Evolutionary conservation across 148 eudicot species (phyloP).

Genomic region (Cornus kousa): DNA sequence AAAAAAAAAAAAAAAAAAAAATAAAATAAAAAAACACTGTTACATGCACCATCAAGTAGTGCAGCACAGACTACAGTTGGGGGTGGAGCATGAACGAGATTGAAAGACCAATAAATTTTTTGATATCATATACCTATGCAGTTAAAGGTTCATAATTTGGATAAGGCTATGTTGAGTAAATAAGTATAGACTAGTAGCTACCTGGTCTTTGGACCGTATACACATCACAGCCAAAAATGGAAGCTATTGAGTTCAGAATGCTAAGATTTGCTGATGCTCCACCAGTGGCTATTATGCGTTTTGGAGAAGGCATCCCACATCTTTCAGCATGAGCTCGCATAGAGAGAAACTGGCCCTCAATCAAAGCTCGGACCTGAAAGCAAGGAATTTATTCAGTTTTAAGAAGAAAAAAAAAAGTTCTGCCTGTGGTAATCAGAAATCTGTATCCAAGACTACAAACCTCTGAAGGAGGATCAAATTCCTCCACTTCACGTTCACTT

Average conservation of each 20-base stretch:
- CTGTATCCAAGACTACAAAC: conserved; percentile 27
- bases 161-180: not conserved
- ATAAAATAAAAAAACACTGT: no score
- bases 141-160: no score
- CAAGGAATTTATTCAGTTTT: not conserved
- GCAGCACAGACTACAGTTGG: no score
- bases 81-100: no score
- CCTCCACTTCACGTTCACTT: conserved; percentile 58
- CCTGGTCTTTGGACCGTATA: conserved; percentile 85
- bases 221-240: conserved; percentile 86
- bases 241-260: conserved; percentile 62
- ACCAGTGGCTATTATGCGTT: conserved; percentile 86
- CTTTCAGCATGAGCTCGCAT: conserved; percentile 85
- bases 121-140: no score
- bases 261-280: conserved; percentile 85
- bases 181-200: conserved; percentile 5
- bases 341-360: conserved; percentile 86
- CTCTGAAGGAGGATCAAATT: conserved; percentile 80
- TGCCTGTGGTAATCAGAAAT: not conserved
- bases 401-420: not conserved
- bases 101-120: no score
- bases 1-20: no score
- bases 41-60: no score
- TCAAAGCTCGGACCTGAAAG: conserved; percentile 69
- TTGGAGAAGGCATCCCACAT: conserved; percentile 92